Conservation (phyloP, 1,139 yeast genomes). For the Diutina scorzettiae region DNA sequence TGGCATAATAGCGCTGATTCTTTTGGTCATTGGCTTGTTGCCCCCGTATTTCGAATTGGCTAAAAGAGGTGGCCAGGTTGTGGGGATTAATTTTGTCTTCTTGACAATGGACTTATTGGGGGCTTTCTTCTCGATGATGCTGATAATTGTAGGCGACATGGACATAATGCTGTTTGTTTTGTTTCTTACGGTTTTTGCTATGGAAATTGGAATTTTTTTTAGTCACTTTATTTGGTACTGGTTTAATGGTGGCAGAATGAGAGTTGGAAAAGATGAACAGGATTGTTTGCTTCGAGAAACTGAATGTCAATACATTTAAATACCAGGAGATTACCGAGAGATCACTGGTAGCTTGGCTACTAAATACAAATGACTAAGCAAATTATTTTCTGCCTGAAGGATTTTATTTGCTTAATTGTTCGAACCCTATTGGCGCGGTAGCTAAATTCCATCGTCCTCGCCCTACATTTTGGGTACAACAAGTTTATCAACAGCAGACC, state of each 20-base stretch:
- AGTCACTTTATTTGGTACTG: slow-evolving; percentile 66
- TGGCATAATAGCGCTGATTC: slow-evolving; percentile 68
- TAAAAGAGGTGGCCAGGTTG: slow-evolving; percentile 70
- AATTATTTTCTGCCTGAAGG: too few relatives aligned
- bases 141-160: slow-evolving; percentile 48
- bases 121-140: slow-evolving; percentile 62
- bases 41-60: slow-evolving; percentile 85
- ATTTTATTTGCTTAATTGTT: too few relatives aligned
- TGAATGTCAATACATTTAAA: too few relatives aligned
- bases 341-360: too few relatives aligned
- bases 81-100: slow-evolving; percentile 82
- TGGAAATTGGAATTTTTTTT: slow-evolving; percentile 67
- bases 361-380: too few relatives aligned
- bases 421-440: too few relatives aligned
- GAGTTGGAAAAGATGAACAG: neutral
- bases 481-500: too few relatives aligned
- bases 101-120: slow-evolving; percentile 66
- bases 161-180: slow-evolving; percentile 72
- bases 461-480: too few relatives aligned
- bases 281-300: too few relatives aligned
- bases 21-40: slow-evolving; percentile 64
- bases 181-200: slow-evolving; percentile 55
- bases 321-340: too few relatives aligned
- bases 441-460: too few relatives aligned
- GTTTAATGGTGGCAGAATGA: slow-evolving; percentile 7